Evolutionary conservation across 768 basidiomycete genomes (phyloP).

Genomic region (Mrakia frigida): DNA sequence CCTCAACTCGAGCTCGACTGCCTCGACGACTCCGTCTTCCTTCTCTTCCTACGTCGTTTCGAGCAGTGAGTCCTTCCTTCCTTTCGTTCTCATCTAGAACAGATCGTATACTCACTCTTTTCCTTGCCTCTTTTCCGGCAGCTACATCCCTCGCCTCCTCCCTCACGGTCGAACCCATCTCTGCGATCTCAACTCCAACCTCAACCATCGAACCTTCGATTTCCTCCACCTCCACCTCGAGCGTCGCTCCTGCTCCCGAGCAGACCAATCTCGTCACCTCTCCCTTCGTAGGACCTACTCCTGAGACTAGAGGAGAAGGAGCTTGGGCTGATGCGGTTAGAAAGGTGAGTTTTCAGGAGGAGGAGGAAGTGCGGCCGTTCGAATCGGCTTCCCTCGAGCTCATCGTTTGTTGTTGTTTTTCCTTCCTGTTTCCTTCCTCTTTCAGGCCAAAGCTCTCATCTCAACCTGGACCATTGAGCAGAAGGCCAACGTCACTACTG

Average conservation of each 20-base stretch:
- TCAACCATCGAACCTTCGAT: neutral
- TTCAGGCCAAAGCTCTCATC: conserved; percentile 39
- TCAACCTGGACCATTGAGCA: conserved; percentile 50
- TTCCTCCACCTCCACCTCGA: neutral
- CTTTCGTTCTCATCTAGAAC: neutral
- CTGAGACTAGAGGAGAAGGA: conserved; percentile 28
- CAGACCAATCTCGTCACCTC: neutral
- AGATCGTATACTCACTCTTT: neutral
- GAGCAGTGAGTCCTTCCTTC: neutral
- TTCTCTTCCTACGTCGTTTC: too few species aligned
- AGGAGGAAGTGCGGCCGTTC: neutral
- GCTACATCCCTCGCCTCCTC: neutral
- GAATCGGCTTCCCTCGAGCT: neutral
- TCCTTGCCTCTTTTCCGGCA: neutral
- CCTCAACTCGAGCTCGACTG: neutral
- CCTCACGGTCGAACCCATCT: too few species aligned
- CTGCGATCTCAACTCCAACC: neutral
- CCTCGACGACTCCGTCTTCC: neutral
- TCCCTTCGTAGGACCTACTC: conserved; percentile 13
- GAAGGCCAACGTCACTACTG: conserved; percentile 57
- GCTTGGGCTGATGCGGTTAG: conserved; percentile 41
- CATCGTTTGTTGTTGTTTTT: neutral
- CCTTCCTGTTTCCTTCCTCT: neutral
- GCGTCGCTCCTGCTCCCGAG: neutral
- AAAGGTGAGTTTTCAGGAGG: conserved; percentile 34